Percentiles rank a stretch among this genome's conserved stretches.
Conservation (phyloP, 306 rosid species). For the Casuarina glauca region DNA sequence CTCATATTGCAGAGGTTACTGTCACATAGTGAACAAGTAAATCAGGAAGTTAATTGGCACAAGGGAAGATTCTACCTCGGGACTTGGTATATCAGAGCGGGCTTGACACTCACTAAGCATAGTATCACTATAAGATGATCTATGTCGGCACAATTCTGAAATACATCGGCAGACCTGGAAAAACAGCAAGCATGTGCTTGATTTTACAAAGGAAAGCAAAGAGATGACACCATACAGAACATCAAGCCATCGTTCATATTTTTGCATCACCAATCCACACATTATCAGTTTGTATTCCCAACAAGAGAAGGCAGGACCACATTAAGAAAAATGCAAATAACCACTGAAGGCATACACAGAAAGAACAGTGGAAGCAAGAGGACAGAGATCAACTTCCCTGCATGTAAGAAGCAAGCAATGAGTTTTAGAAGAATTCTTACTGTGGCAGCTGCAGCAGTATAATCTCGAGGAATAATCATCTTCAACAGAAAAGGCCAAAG, state of each 20-base stretch:
- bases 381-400: slow-evolving; percentile 19
- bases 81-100: slow-evolving; percentile 73
- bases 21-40: slow-evolving; percentile 12
- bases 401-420: background rate
- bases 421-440: slow-evolving; percentile 41
- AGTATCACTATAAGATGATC: slow-evolving; percentile 50
- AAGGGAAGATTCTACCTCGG: slow-evolving; percentile 53
- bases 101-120: slow-evolving; percentile 77
- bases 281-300: background rate
- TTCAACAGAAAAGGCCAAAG: slow-evolving; percentile 96
- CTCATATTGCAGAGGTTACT: slow-evolving; percentile 8
- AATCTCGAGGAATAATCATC: slow-evolving; percentile 78
- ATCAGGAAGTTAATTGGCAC: background rate
- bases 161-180: slow-evolving; percentile 95
- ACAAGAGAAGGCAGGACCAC: background rate
- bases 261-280: slow-evolving; percentile 9
- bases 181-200: slow-evolving; percentile 19
- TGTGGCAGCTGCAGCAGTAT: slow-evolving; percentile 86
- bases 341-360: background rate
- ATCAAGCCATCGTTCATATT: background rate
- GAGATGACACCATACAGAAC: slow-evolving; percentile 8
- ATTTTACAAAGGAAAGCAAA: slow-evolving; percentile 17
- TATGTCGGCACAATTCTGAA: slow-evolving; percentile 88
- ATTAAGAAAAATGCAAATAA: background rate
- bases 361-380: slow-evolving; percentile 20